These are phyloP conservation scores for Claviceps lovelessii DNA, from an alignment of 2,329 filamentous ascomycete genomes.

Conservation along the genomic window DNA sequence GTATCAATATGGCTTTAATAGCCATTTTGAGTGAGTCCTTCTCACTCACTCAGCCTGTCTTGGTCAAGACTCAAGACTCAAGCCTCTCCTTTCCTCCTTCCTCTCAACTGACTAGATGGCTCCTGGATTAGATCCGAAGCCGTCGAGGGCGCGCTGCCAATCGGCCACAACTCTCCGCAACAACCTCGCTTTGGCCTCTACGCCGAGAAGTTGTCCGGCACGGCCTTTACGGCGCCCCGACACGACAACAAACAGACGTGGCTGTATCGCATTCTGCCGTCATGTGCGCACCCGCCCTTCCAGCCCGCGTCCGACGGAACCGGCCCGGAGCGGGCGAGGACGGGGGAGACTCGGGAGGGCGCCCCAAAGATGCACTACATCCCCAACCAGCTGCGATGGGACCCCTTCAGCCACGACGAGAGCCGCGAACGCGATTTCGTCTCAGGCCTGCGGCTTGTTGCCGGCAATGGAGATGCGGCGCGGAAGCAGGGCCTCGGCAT, in stretches of 20 bases:
- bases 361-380: conserved; percentile 20
- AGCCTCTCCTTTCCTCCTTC: too few relatives aligned
- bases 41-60: too few relatives aligned
- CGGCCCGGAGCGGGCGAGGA: conserved; percentile 4
- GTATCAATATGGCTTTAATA: conserved; percentile 67
- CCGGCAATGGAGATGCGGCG: conserved; percentile 65
- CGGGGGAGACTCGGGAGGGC: conserved; percentile 6
- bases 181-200: conserved; percentile 67
- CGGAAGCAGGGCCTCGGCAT: conserved; percentile 69
- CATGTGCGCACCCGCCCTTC: conserved; percentile 46
- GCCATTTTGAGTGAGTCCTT: conserved; percentile 54
- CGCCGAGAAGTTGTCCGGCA: conserved; percentile 64
- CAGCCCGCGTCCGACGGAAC: conserved; percentile 25
- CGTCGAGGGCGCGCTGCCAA: conserved; percentile 55
- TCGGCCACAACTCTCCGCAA: conserved; percentile 70
- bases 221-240: conserved; percentile 55
- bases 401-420: conserved; percentile 61
- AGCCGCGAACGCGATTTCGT: conserved; percentile 34
- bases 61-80: too few relatives aligned
- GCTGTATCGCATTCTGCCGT: conserved; percentile 56
- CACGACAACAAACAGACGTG: conserved; percentile 57
- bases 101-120: not conserved
- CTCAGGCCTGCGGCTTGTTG: conserved; percentile 51
- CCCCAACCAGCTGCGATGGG: conserved; percentile 75
- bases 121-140: conserved; percentile 50